Conservation (phyloP, 2,329 filamentous ascomycete species). For the Pseudogymnoascus verrucosus region DNA sequence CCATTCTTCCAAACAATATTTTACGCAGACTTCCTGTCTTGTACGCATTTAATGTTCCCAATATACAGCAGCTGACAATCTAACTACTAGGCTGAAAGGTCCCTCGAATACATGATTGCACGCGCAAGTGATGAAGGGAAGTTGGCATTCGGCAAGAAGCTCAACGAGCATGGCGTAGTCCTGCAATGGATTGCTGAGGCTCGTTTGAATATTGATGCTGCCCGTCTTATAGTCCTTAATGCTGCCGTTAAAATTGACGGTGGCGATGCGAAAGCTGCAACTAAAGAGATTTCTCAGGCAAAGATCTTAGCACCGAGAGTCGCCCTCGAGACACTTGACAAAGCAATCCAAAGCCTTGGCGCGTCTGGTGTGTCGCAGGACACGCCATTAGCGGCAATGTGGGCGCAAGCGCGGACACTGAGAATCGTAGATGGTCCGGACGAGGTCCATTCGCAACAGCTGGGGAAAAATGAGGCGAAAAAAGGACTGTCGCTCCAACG, state of each 20-base stretch:
- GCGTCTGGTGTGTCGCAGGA: constrained; percentile 89
- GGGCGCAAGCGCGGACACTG: constrained; percentile 72
- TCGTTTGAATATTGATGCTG: constrained; percentile 87
- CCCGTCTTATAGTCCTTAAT: constrained; percentile 83
- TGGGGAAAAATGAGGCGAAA: constrained; percentile 74
- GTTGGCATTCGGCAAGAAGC: constrained; percentile 76
- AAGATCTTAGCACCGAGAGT: constrained; percentile 85
- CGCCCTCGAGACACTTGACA: constrained; percentile 80
- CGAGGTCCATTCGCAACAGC: constrained; percentile 82
- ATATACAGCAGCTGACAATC: too few species aligned
- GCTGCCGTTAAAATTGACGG: constrained; percentile 92
- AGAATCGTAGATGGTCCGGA: constrained; percentile 89
- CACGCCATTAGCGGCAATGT: constrained; percentile 80
- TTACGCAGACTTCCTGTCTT: too few species aligned
- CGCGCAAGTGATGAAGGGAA: constrained; percentile 82
- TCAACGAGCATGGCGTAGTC: constrained; percentile 82
- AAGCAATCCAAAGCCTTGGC: constrained; percentile 86
- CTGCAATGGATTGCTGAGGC: constrained; percentile 90
- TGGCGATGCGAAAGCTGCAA: constrained; percentile 75
- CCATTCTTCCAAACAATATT: too few species aligned
- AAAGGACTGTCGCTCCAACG: constrained; percentile 52
- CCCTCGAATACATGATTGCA: constrained; percentile 84
- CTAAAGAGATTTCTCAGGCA: constrained; percentile 90
- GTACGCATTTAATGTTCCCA: too few species aligned
- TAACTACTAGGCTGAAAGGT: constrained; percentile 54